These are phyloP conservation scores for Linum usitatissimum DNA, from an alignment of 345 rosid genomes.

Conservation along the genomic window DNA sequence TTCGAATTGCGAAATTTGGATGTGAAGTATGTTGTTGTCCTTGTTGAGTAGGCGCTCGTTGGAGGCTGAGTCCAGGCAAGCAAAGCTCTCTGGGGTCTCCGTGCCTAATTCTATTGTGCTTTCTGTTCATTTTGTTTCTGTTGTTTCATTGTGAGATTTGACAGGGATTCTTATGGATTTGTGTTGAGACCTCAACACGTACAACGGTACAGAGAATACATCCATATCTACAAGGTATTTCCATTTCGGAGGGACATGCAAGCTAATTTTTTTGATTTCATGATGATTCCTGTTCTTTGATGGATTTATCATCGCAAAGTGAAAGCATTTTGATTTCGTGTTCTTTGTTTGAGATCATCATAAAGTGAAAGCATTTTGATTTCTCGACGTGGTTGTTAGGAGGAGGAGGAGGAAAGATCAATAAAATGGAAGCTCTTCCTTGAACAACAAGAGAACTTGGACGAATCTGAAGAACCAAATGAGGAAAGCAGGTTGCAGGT, in stretches of 20 bases:
- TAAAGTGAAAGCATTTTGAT: background rate
- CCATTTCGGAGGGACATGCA: background rate
- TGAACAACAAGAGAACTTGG: conserved; percentile 30
- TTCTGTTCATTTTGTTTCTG: background rate
- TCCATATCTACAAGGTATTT: conserved; percentile 52
- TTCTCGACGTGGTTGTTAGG: conserved; percentile 32
- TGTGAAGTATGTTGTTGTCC: conserved; percentile 88
- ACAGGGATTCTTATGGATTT: conserved; percentile 92
- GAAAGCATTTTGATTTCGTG: background rate
- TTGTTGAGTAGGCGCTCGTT: conserved; percentile 85
- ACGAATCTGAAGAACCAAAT: conserved; percentile 22
- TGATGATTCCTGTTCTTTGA: background rate
- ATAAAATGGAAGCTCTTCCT: conserved; percentile 64
- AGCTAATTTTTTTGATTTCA: background rate
- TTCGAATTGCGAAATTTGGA: conserved; percentile 28
- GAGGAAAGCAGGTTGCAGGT: conserved; percentile 14
- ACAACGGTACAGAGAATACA: conserved; percentile 64
- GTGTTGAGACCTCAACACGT: conserved; percentile 92
- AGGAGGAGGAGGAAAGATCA: conserved; percentile 83
- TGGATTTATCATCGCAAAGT: background rate
- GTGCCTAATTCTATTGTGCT: background rate
- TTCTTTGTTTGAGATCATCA: background rate
- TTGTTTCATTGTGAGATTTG: background rate
- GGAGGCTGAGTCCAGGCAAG: conserved; percentile 91
- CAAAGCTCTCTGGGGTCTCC: background rate